Evolutionary conservation across 176 grass and related monocot species (phyloP).

Genomic region (Oryza meridionalis): DNA sequence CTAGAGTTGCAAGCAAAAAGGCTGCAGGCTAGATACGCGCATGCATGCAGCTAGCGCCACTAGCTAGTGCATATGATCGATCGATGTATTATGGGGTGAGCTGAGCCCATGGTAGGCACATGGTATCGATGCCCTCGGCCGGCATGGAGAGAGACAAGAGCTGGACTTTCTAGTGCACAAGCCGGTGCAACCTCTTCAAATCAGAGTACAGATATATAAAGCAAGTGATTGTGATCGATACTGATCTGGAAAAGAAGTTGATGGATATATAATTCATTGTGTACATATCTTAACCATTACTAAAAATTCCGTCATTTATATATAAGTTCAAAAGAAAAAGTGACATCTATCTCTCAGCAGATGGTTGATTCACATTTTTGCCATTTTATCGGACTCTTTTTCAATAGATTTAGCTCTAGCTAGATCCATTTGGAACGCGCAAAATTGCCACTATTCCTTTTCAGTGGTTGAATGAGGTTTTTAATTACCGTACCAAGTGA

Average conservation of each 20-base stretch:
- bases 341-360: background rate
- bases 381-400: background rate
- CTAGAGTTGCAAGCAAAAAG: background rate
- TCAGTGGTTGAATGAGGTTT: too few relatives aligned
- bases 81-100: background rate
- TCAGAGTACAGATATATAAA: background rate
- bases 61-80: background rate
- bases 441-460: too few relatives aligned
- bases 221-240: background rate
- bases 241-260: background rate
- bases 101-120: slow-evolving; percentile 23
- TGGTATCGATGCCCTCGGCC: slow-evolving; percentile 36
- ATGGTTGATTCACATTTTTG: background rate
- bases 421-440: too few relatives aligned
- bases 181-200: too few relatives aligned
- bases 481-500: too few relatives aligned
- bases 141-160: background rate
- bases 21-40: background rate
- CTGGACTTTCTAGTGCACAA: background rate
- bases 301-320: background rate
- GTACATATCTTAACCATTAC: background rate
- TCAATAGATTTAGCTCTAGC: background rate
- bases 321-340: background rate
- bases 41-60: background rate
- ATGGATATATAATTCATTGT: background rate